phyloP scores from a whole-genome alignment of 2,329 filamentous ascomycete species.

The Rhytidhysteron rufulum region DNA sequence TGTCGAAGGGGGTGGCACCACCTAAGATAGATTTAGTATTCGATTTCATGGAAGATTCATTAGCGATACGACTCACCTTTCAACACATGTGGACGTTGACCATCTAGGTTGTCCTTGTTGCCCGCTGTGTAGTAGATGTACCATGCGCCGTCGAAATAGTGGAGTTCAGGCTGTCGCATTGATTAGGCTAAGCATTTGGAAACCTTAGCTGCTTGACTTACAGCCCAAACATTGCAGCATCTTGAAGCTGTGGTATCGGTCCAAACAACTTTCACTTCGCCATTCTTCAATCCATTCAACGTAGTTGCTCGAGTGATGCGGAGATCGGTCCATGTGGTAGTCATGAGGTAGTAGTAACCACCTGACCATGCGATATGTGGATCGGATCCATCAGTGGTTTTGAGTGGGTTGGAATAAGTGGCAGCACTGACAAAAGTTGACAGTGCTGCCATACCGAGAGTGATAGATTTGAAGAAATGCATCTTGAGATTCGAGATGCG shows the following conservation, averaged over 20 bases:
- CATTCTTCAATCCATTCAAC: constrained; percentile 53
- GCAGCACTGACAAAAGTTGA: constrained; percentile 24
- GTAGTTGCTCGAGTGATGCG: constrained; percentile 54
- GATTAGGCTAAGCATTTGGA: no score
- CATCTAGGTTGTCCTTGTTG: constrained; percentile 42
- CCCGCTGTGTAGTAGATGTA: constrained; percentile 58
- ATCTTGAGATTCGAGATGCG: no score
- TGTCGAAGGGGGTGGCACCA: constrained; percentile 50
- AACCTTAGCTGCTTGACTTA: no score
- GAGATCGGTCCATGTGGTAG: constrained; percentile 55
- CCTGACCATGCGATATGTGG: constrained; percentile 51
- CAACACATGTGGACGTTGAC: constrained; percentile 52
- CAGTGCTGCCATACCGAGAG: constrained; percentile 12
- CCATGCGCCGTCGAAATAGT: constrained; percentile 47
- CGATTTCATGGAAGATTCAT: neutral
- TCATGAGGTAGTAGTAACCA: constrained; percentile 57
- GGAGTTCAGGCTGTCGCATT: constrained; percentile 49
- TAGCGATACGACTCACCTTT: constrained; percentile 44
- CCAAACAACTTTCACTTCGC: constrained; percentile 50
- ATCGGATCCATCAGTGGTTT: constrained; percentile 49
- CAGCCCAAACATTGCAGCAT: constrained; percentile 56
- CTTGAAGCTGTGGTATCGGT: constrained; percentile 43
- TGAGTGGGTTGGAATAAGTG: constrained; percentile 52
- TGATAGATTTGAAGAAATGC: constrained; percentile 14
- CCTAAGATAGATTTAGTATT: constrained; percentile 29